Percentiles rank a stretch among this genome's conserved stretches.
Conservation (phyloP, 1,284 basidiomycete species). For the Vanrija humicola region DNA sequence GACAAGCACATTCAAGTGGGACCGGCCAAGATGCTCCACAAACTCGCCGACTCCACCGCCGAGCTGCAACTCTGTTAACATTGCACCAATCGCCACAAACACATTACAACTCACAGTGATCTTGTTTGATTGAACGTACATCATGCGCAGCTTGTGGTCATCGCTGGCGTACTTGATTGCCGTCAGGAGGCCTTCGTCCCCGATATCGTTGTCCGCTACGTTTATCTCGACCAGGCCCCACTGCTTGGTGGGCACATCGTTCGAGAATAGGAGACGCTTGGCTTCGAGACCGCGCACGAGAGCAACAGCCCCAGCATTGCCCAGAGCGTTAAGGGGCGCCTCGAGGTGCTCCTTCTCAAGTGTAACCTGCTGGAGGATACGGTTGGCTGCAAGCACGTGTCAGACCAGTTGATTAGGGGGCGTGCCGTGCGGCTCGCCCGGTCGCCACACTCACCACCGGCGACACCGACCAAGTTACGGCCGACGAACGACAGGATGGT, state of each 20-base stretch:
- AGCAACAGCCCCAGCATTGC: slow-evolving; percentile 25
- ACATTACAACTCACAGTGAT: slow-evolving; percentile 25
- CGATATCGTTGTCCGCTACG: slow-evolving; percentile 27
- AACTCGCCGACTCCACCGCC: background rate
- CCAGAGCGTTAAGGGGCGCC: slow-evolving; percentile 40
- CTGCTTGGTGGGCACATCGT: too few species aligned
- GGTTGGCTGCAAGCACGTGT: slow-evolving; percentile 23
- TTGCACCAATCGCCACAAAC: too few species aligned
- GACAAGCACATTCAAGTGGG: slow-evolving; percentile 25
- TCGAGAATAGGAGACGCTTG: slow-evolving; percentile 16
- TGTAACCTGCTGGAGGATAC: slow-evolving; percentile 30
- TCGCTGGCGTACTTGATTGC: slow-evolving; percentile 17
- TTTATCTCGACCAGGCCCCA: slow-evolving; percentile 44
- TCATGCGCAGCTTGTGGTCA: slow-evolving; percentile 28
- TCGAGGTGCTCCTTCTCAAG: slow-evolving; percentile 35
- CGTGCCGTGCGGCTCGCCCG: too few species aligned
- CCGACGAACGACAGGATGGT: too few species aligned
- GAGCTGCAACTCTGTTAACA: background rate
- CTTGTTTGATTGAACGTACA: slow-evolving; percentile 35
- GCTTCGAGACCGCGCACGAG: slow-evolving; percentile 34
- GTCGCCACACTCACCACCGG: too few species aligned
- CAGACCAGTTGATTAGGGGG: too few species aligned
- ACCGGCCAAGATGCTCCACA: slow-evolving; percentile 27
- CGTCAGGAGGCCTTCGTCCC: slow-evolving; percentile 5
- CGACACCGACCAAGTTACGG: too few species aligned